Evolutionary conservation across 768 basidiomycete species (phyloP), one percentile per base, ranked within the genome.

Genomic region (Lactarius hengduanensis): DNA sequence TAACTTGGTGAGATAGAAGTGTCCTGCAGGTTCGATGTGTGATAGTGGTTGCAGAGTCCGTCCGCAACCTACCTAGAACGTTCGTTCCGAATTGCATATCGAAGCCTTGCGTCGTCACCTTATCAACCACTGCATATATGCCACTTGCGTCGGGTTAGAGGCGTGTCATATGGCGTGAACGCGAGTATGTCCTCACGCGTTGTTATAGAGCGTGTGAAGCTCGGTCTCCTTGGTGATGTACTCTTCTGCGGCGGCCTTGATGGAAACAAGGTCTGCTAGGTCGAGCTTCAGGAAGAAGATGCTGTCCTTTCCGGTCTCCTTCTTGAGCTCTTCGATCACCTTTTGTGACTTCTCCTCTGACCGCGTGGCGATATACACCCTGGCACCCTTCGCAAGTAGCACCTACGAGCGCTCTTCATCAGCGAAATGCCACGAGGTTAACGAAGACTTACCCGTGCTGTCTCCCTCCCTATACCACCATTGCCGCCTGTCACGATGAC

Each of bases 11-110:
- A 79, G 68, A 59, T 73, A 73, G 61, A 72, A 77, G 70, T 78
- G 78, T 13, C 77, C 78, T 75, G 63, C 2, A n/a, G 2, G 9
- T 38, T 26, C 32, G 30, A 8, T 9, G 45, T 18, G 9, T 34
- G 43, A 57, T 28, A 13, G 41, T 13, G 8, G 53, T 32, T 34
- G 18, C 30, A 9, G 36, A 11, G 22, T 41, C 9, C 20, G 9
- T 34, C 34, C 15, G 1, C 5, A 57, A 2, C 62, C 26, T 20
- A 72, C 76, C 74, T 50, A 76, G 70, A 15, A 74, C 73, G 30
- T 77, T 75, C 20, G 72, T 74, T n/a, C 77, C 78, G 50, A 78
- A 79, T 67, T 79, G 76, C 10, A 74, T 53, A 59, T 79, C 78
- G 38, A 72, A 77, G 4, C 74, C 76, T 28, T 78, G 74, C 16